A percentile compares a stretch with the other conserved stretches of the same genome.
phyloP scores from a whole-genome alignment of 2,329 filamentous ascomycete species.

The Hymenoscyphus fraxineus region DNA sequence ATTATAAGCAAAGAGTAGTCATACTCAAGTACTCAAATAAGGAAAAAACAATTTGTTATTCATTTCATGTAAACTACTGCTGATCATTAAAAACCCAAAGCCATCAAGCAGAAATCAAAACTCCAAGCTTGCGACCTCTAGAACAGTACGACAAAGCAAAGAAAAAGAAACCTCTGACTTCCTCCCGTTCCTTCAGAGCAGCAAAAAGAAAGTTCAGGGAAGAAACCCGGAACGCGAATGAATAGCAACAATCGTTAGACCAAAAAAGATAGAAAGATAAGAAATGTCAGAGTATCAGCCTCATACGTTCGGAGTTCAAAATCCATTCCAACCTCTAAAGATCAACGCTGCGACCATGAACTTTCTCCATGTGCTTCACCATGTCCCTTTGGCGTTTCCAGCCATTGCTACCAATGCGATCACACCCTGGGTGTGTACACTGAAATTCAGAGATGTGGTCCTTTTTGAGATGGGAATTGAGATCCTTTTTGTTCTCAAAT shows the following conservation, averaged over 20 bases:
- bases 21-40: no score
- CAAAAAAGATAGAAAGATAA: not conserved
- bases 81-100: not conserved
- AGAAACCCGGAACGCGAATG: not conserved
- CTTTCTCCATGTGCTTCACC: constrained; percentile 21
- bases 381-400: constrained; percentile 20
- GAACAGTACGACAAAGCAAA: not conserved
- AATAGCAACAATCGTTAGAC: not conserved
- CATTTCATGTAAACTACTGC: not conserved
- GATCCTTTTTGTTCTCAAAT: constrained; percentile 13
- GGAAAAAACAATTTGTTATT: no score
- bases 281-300: not conserved
- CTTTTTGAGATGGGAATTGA: constrained; percentile 19
- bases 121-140: not conserved
- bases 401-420: constrained; percentile 20
- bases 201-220: not conserved
- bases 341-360: constrained; percentile 2
- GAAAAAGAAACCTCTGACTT: not conserved
- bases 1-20: no score
- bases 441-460: constrained; percentile 20
- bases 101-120: not conserved
- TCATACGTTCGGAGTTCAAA: not conserved
- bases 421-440: constrained; percentile 18
- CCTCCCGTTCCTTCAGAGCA: not conserved
- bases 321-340: not conserved